Evolutionary conservation across 2,329 filamentous ascomycete species (phyloP).

Genomic region (Ambrosiella beaveri): DNA sequence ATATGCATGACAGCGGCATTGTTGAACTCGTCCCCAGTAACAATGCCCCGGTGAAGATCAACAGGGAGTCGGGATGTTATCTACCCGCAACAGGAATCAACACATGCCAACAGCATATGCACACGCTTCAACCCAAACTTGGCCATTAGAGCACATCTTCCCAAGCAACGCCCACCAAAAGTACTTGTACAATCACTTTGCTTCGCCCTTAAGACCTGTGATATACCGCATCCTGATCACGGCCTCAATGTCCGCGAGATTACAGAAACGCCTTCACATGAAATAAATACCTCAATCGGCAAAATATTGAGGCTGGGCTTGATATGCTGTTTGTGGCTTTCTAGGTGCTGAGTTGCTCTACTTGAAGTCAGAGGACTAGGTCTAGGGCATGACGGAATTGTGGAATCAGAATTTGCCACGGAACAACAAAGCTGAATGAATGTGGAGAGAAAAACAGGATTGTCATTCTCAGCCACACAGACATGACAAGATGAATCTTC

Average conservation of each 20-base stretch:
- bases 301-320: too few species aligned
- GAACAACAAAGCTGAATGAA: too few species aligned
- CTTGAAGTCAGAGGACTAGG: background rate
- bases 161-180: background rate
- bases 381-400: background rate
- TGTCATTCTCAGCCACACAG: too few species aligned
- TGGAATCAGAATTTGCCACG: background rate
- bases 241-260: too few species aligned
- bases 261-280: too few species aligned
- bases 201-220: too few species aligned
- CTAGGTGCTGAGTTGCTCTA: background rate
- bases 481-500: too few species aligned
- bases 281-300: too few species aligned
- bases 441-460: too few species aligned
- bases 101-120: background rate
- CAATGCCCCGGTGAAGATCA: too few species aligned
- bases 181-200: background rate
- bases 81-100: background rate
- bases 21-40: background rate
- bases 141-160: background rate
- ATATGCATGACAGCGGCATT: background rate
- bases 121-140: background rate
- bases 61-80: background rate
- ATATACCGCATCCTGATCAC: too few species aligned
- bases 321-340: background rate